These are phyloP conservation scores for Aristolochia californica DNA, from an alignment of 164 flowering plant species.

Conservation along the genomic window DNA sequence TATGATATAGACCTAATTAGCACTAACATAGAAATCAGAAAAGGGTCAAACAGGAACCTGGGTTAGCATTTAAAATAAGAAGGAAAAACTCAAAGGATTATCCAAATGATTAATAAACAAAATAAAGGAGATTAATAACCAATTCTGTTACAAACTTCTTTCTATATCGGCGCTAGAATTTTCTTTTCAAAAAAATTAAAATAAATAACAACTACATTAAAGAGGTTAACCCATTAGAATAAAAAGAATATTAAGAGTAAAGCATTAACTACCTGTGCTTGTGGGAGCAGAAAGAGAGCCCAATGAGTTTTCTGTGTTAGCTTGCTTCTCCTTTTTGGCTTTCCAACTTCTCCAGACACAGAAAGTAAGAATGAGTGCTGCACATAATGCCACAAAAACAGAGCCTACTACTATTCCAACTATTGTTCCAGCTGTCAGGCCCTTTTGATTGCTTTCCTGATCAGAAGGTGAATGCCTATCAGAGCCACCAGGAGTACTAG, in stretches of 20 bases:
- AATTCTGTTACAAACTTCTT: no score
- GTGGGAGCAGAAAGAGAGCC: slow-evolving; percentile 33
- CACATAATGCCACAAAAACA: slow-evolving; percentile 22
- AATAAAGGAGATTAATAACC: no score
- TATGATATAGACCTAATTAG: no score
- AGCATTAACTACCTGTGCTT: slow-evolving; percentile 29
- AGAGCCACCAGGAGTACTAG: slow-evolving; percentile 23
- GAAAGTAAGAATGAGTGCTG: slow-evolving; percentile 37
- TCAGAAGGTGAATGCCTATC: slow-evolving; percentile 14
- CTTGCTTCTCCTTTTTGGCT: slow-evolving; percentile 29
- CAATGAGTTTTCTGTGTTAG: slow-evolving; percentile 27
- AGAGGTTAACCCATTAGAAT: neutral
- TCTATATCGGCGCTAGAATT: no score
- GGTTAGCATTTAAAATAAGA: no score
- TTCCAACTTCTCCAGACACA: slow-evolving; percentile 32
- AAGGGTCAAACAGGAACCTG: no score
- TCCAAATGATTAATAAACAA: no score
- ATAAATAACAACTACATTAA: neutral
- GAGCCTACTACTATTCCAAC: slow-evolving; percentile 61
- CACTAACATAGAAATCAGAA: no score
- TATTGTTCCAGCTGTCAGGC: slow-evolving; percentile 38
- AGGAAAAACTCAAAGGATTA: no score
- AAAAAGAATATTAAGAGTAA: neutral
- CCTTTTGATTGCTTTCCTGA: slow-evolving; percentile 17
- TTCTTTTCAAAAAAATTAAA: no score